phyloP scores from a whole-genome alignment of 148 eudicot genomes.

The Silene conica region DNA sequence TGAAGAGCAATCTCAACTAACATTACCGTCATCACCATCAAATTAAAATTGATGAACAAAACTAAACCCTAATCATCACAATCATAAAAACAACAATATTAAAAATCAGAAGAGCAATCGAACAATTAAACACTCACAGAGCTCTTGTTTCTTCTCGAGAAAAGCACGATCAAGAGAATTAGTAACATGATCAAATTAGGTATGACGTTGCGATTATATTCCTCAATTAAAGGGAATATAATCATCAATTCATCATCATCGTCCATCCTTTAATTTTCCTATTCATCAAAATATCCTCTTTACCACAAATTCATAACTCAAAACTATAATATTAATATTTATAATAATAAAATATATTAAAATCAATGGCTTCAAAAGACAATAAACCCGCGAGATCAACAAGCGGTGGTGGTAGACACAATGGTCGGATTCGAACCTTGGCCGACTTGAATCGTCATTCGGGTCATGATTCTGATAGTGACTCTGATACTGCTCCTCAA shows the following conservation, averaged over 20 bases:
- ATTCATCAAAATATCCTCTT: not conserved
- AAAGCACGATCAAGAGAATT: slow-evolving; percentile 71
- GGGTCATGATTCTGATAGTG: slow-evolving; percentile 64
- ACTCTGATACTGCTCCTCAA: slow-evolving; percentile 72
- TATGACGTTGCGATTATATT: no score
- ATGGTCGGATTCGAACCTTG: slow-evolving; percentile 74
- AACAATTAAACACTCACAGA: slow-evolving; percentile 41
- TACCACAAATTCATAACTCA: no score
- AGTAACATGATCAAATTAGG: slow-evolving; percentile 44
- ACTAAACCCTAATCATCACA: not conserved
- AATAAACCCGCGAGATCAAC: slow-evolving; percentile 66
- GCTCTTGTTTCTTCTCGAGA: slow-evolving; percentile 86
- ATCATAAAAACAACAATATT: not conserved
- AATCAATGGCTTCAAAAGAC: slow-evolving; percentile 64
- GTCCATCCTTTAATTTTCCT: no score
- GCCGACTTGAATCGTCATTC: slow-evolving; percentile 87
- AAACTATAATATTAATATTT: no score
- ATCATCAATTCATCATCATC: not conserved
- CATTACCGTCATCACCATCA: no score
- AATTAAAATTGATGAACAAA: no score
- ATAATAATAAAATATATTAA: no score
- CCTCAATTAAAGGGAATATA: not conserved
- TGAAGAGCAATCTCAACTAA: no score
- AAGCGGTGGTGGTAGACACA: slow-evolving; percentile 40
- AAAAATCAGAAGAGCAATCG: not conserved